These are phyloP conservation scores for Tulasnella sp. DNA, from an alignment of 768 basidiomycete genomes.

Conservation along the genomic window DNA sequence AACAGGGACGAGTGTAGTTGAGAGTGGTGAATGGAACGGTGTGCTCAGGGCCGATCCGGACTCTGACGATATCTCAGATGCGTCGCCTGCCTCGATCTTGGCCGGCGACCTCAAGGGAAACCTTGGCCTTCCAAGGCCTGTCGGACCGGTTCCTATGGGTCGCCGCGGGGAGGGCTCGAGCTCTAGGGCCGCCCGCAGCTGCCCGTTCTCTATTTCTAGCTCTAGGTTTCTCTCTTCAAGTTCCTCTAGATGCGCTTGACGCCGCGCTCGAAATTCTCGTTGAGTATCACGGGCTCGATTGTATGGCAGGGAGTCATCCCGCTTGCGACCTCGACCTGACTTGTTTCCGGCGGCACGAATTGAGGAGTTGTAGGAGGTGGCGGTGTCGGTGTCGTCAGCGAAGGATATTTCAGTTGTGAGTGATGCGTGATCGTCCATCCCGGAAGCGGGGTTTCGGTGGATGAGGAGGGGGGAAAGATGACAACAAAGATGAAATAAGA, in stretches of 20 bases:
- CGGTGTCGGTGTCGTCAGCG: background rate
- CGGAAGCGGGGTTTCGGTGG: background rate
- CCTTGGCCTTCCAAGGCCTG: slow-evolving; percentile 68
- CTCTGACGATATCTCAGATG: too few species aligned
- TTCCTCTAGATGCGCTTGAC: slow-evolving; percentile 78
- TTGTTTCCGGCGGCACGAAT: background rate
- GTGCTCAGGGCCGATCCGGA: too few species aligned
- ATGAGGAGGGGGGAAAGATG: background rate
- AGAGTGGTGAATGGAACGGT: too few species aligned
- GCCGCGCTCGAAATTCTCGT: slow-evolving; percentile 76
- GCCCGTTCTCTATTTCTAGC: slow-evolving; percentile 74
- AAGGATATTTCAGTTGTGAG: too few species aligned
- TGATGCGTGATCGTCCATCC: too few species aligned
- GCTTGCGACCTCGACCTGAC: slow-evolving; percentile 56
- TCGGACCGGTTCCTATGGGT: slow-evolving; percentile 72
- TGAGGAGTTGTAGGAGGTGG: background rate
- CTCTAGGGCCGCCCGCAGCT: slow-evolving; percentile 58
- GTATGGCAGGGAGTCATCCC: slow-evolving; percentile 69
- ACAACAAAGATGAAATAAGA: background rate
- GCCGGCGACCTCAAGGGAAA: too few species aligned
- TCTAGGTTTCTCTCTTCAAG: slow-evolving; percentile 71
- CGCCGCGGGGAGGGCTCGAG: slow-evolving; percentile 64
- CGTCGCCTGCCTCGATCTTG: too few species aligned
- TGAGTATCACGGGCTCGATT: slow-evolving; percentile 81
- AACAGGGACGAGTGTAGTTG: too few species aligned